Conservation (phyloP, 163 green algal genomes). For the Chlamydomonas reinhardtii region DNA sequence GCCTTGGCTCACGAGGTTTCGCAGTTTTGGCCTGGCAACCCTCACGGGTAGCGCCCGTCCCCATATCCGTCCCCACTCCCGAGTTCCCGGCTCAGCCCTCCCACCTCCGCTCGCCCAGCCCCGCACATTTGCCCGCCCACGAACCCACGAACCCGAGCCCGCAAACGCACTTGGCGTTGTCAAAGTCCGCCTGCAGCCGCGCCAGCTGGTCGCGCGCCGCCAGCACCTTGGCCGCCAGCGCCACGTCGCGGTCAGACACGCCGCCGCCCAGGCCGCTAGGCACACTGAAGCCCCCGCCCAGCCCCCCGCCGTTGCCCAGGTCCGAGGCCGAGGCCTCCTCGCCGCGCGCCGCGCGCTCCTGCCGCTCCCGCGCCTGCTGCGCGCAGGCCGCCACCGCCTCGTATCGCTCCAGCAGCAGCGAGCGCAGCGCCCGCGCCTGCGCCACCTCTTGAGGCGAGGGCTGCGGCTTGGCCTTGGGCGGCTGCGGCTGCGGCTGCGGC, state of each 20-base stretch:
- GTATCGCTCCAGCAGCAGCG: constrained; percentile 40
- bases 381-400: constrained; percentile 10
- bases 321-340: background rate
- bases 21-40: too few relatives aligned
- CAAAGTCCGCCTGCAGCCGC: constrained; percentile 48
- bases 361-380: background rate
- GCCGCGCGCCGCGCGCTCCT: background rate
- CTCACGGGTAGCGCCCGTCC: too few relatives aligned
- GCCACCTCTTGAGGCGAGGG: background rate
- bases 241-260: background rate
- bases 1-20: too few relatives aligned
- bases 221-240: background rate
- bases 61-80: background rate
- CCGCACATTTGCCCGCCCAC: too few relatives aligned
- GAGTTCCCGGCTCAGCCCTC: too few relatives aligned
- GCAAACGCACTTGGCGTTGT: constrained; percentile 41
- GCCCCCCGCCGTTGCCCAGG: too few relatives aligned
- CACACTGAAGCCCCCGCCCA: too few relatives aligned
- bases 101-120: too few relatives aligned
- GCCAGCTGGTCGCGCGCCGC: constrained; percentile 22
- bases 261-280: background rate
- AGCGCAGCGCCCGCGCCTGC: constrained; percentile 24
- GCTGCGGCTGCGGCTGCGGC: background rate
- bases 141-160: too few relatives aligned
- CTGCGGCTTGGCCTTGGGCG: background rate